A percentile compares a stretch with the other conserved stretches of the same genome.
Conservation (phyloP, 2,329 filamentous ascomycete genomes). For the Penicillium corylophilum region DNA sequence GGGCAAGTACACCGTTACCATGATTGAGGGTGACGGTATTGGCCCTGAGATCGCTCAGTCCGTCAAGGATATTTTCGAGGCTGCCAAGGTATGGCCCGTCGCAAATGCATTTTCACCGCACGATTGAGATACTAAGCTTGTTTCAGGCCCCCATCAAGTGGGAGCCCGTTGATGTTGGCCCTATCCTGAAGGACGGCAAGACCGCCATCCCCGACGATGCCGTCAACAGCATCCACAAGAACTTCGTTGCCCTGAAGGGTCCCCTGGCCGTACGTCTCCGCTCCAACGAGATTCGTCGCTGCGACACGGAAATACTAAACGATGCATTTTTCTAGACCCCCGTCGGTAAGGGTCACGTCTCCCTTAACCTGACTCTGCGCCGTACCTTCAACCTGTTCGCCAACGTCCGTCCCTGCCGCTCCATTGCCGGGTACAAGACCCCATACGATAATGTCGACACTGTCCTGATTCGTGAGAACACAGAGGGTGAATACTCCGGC, state of each 20-base stretch:
- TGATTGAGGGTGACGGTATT: conserved; percentile 99
- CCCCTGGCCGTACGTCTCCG: conserved; percentile 77
- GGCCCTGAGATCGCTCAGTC: conserved; percentile 96
- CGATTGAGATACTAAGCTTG: conserved; percentile 30
- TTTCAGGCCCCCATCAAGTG: conserved; percentile 83
- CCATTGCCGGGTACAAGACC: conserved; percentile 96
- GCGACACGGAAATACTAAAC: conserved; percentile 25
- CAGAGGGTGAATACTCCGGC: conserved; percentile 98
- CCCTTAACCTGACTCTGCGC: conserved; percentile 95
- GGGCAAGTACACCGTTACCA: conserved; percentile 93
- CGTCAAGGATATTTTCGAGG: conserved; percentile 97
- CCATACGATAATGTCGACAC: conserved; percentile 97
- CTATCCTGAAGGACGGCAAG: conserved; percentile 89
- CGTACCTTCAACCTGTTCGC: conserved; percentile 99
- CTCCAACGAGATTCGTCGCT: background rate
- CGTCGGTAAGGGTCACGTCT: conserved; percentile 98
- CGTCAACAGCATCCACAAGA: conserved; percentile 89
- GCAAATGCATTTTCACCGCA: conserved; percentile 1
- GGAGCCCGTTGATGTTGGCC: conserved; percentile 96
- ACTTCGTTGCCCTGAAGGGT: conserved; percentile 97
- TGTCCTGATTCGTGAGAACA: conserved; percentile 98
- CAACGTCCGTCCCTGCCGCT: conserved; percentile 97
- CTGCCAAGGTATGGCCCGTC: conserved; percentile 69
- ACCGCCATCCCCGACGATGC: conserved; percentile 90
- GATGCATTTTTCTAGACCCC: conserved; percentile 64